Percentiles rank a stretch among this genome's conserved stretches.
These are phyloP conservation scores for Spiromastix sp. DNA, from an alignment of 2,329 filamentous ascomycete species.

Conservation along the genomic window DNA sequence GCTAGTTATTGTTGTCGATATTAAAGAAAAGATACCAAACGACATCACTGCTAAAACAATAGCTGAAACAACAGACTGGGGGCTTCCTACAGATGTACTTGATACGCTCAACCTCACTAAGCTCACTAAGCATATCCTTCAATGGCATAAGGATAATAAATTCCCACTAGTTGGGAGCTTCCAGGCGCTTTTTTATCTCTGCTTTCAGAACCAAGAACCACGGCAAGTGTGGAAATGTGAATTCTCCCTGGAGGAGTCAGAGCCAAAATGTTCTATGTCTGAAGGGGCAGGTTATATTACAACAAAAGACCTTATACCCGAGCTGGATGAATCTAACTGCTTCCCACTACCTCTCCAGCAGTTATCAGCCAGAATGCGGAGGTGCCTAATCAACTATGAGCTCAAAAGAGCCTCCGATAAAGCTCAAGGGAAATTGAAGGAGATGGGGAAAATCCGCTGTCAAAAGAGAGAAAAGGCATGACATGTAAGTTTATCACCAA, in stretches of 20 bases:
- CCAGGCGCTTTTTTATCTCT: slow-evolving; percentile 5
- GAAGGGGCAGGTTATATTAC: slow-evolving; percentile 6
- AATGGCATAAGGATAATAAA: slow-evolving; percentile 7
- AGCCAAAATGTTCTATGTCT: slow-evolving; percentile 4
- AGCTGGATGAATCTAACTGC: slow-evolving; percentile 6
- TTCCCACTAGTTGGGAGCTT: slow-evolving; percentile 7
- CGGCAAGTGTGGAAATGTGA: slow-evolving; percentile 7
- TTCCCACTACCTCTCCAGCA: slow-evolving; percentile 5
- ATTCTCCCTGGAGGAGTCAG: slow-evolving; percentile 6
- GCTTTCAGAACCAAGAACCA: slow-evolving; percentile 7
- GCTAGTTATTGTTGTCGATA: slow-evolving; percentile 8
- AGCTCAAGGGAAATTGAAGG: slow-evolving; percentile 4
- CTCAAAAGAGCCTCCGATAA: slow-evolving; percentile 6
- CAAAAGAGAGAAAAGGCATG: slow-evolving; percentile 1
- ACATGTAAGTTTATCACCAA: neutral
- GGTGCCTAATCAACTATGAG: slow-evolving; percentile 2
- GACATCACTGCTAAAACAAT: neutral
- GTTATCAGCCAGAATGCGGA: slow-evolving; percentile 5
- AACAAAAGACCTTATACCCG: slow-evolving; percentile 7
- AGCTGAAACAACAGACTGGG: slow-evolving; percentile 6
- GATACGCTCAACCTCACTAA: neutral
- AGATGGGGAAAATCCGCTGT: slow-evolving; percentile 4
- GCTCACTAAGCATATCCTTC: slow-evolving; percentile 7
- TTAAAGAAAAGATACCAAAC: slow-evolving; percentile 4
- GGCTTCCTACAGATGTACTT: slow-evolving; percentile 6